Percentiles rank a stretch among this genome's conserved stretches.
Conservation (phyloP, 805 yeast species). For the Metschnikowia shivogae region DNA sequence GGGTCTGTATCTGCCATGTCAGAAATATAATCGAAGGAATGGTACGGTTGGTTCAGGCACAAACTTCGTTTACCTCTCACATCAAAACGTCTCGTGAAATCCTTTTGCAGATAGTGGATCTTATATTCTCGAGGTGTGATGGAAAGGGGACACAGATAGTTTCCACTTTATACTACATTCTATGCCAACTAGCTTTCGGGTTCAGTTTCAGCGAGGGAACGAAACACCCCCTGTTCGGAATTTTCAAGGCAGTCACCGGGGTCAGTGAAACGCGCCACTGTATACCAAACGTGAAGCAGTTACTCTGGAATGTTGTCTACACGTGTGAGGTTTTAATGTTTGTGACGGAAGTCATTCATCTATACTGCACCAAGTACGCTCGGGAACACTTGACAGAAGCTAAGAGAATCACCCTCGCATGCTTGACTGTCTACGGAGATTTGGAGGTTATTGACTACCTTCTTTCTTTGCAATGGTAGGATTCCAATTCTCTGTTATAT, state of each 20-base stretch:
- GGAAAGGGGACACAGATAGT: slow-evolving; percentile 1
- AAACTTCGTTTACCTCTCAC: not conserved
- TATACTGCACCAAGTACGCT: slow-evolving; percentile 11
- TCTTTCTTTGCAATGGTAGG: slow-evolving; percentile 9
- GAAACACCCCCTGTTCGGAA: not conserved
- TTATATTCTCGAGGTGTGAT: slow-evolving; percentile 5
- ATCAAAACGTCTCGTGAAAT: not conserved
- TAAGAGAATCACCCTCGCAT: slow-evolving; percentile 8
- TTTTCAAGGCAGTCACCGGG: slow-evolving; percentile 8
- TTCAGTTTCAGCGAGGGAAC: slow-evolving; percentile 9
- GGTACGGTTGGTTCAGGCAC: slow-evolving; percentile 1
- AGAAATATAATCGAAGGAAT: slow-evolving; percentile 8
- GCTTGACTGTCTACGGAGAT: slow-evolving; percentile 11
- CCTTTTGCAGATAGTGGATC: slow-evolving; percentile 2
- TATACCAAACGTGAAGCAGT: not conserved
- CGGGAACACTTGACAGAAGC: not conserved
- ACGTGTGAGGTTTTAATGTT: slow-evolving; percentile 8
- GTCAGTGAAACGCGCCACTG: slow-evolving; percentile 2
- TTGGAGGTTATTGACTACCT: slow-evolving; percentile 8
- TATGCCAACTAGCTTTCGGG: slow-evolving; percentile 14
- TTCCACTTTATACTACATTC: slow-evolving; percentile 8
- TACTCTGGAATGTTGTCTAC: slow-evolving; percentile 4
- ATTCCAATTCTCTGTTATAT: not conserved
- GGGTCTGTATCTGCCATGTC: not conserved
- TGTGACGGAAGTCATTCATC: slow-evolving; percentile 11